These are phyloP conservation scores for Francoa sonchifolia DNA, from an alignment of 441 rosid genomes.

Conservation along the genomic window DNA sequence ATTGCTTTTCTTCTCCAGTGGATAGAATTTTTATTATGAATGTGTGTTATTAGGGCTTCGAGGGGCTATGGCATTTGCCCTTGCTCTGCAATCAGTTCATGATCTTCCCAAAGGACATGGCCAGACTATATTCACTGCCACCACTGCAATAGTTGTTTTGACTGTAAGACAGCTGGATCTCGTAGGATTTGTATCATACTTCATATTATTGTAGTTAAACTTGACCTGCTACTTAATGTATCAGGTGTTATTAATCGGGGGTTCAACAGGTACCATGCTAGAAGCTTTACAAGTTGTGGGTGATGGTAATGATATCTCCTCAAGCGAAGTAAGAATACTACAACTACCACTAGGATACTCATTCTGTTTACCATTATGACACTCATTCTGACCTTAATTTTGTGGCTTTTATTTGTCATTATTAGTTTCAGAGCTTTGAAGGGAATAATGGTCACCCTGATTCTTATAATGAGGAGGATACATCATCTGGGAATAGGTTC, in stretches of 20 bases:
- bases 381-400: not conserved
- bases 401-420: not conserved
- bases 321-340: conserved; percentile 59
- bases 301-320: conserved; percentile 49
- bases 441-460: conserved; percentile 49
- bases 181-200: too few species aligned
- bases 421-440: conserved; percentile 40
- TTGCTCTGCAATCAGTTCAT: conserved; percentile 95
- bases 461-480: conserved; percentile 19
- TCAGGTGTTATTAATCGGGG: conserved; percentile 87
- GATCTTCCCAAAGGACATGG: conserved; percentile 99
- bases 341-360: not conserved
- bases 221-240: conserved; percentile 10
- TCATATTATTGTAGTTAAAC: not conserved
- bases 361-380: not conserved
- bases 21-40: too few species aligned
- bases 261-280: conserved; percentile 97
- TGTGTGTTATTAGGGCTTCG: conserved; percentile 66
- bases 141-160: conserved; percentile 92
- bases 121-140: conserved; percentile 93
- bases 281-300: conserved; percentile 89
- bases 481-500: conserved; percentile 57
- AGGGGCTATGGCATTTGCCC: conserved; percentile 99
- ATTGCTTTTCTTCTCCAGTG: conserved; percentile 1
- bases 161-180: conserved; percentile 38